Conservation (phyloP, 2,329 filamentous ascomycete species). For the Microdochium paspali region DNA sequence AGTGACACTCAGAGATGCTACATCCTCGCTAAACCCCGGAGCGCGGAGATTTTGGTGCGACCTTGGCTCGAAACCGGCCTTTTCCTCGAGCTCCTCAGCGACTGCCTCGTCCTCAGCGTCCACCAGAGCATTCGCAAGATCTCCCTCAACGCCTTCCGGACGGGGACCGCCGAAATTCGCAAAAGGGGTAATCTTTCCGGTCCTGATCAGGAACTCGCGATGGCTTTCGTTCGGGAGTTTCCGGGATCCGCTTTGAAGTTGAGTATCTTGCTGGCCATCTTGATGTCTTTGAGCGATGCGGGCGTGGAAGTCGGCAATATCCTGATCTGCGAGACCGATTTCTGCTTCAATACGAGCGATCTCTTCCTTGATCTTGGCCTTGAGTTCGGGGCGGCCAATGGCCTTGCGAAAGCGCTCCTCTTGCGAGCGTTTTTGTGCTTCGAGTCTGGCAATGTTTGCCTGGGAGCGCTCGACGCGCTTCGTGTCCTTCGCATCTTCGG, state of each 20-base stretch:
- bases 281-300: constrained; percentile 70
- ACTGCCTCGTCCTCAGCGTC: constrained; percentile 72
- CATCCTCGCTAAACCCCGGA: constrained; percentile 58
- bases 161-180: constrained; percentile 64
- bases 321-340: constrained; percentile 55
- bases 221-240: constrained; percentile 72
- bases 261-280: constrained; percentile 32
- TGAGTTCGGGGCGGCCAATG: constrained; percentile 35
- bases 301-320: constrained; percentile 70
- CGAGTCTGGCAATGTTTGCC: constrained; percentile 46
- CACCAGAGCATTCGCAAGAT: constrained; percentile 66
- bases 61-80: constrained; percentile 35
- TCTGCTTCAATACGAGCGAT: constrained; percentile 57
- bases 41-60: constrained; percentile 67
- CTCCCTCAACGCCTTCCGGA: constrained; percentile 52
- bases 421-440: constrained; percentile 52
- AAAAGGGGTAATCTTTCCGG: constrained; percentile 96
- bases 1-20: constrained; percentile 19
- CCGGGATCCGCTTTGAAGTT: constrained; percentile 37
- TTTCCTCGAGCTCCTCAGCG: constrained; percentile 35
- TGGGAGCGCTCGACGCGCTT: constrained; percentile 52
- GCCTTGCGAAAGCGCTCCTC: constrained; percentile 35
- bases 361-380: constrained; percentile 52
- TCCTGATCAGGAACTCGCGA: constrained; percentile 85
- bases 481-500: constrained; percentile 53